These are phyloP conservation scores for Penstemon barbatus DNA, from an alignment of 257 asterid genomes.

Conservation along the genomic window DNA sequence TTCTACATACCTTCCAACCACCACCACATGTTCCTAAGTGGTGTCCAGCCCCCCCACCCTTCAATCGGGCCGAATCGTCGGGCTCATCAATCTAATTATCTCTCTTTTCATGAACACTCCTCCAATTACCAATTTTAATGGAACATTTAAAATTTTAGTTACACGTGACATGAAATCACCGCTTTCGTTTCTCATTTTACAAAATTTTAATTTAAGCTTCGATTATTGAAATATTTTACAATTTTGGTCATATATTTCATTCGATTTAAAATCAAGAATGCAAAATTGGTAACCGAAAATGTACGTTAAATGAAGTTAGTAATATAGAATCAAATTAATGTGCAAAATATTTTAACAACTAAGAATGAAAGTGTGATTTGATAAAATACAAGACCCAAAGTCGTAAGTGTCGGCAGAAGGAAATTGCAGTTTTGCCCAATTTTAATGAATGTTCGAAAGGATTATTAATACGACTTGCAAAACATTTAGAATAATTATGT, in stretches of 20 bases:
- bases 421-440: too few species aligned
- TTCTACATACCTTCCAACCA: slow-evolving; percentile 16
- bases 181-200: neutral
- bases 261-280: neutral
- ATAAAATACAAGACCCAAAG: too few species aligned
- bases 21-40: slow-evolving; percentile 28
- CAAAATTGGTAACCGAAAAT: neutral
- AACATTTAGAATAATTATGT: too few species aligned
- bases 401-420: too few species aligned
- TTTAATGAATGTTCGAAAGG: too few species aligned
- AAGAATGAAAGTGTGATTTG: too few species aligned
- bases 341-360: too few species aligned
- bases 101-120: neutral
- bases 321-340: too few species aligned
- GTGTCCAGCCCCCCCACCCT: slow-evolving; percentile 12
- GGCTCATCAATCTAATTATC: neutral
- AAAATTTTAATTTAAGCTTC: neutral
- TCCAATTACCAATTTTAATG: neutral
- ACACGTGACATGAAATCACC: neutral
- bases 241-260: neutral
- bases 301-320: too few species aligned
- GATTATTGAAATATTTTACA: neutral
- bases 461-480: too few species aligned
- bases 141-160: too few species aligned
- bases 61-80: neutral